These are phyloP conservation scores for Stephania cephalantha DNA, from an alignment of 164 flowering plant species.

Conservation along the genomic window DNA sequence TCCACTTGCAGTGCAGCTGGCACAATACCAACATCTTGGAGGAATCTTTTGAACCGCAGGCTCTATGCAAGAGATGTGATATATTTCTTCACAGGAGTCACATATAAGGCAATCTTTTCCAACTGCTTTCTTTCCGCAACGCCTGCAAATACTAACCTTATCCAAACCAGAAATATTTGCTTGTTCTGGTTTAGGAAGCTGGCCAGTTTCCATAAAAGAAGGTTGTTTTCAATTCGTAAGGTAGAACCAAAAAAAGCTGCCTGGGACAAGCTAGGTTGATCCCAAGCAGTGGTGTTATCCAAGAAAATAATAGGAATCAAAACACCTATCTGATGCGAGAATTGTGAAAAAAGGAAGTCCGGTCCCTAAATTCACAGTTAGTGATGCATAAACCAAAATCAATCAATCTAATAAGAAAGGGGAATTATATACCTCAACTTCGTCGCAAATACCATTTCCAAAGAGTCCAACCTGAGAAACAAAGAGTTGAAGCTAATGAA, in stretches of 20 bases:
- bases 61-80: conserved; percentile 64
- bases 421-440: conserved; percentile 31
- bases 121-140: conserved; percentile 51
- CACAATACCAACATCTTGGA: conserved; percentile 62
- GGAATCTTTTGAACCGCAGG: conserved; percentile 59
- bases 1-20: conserved; percentile 43
- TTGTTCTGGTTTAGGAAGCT: conserved; percentile 35
- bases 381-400: not conserved
- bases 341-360: not conserved
- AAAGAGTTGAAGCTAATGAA: conserved; percentile 1
- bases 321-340: not conserved
- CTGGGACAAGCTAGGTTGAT: not conserved
- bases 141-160: conserved; percentile 33
- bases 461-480: conserved; percentile 27
- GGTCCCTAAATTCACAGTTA: not conserved
- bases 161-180: conserved; percentile 23
- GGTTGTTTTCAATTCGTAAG: conserved; percentile 10
- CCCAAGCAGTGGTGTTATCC: not conserved
- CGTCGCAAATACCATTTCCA: conserved; percentile 16
- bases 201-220: conserved; percentile 27
- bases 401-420: not conserved
- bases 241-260: conserved; percentile 12
- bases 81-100: conserved; percentile 76
- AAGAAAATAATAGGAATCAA: not conserved
- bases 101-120: conserved; percentile 59